A percentile compares a stretch with the other conserved stretches of the same genome.
Conservation (phyloP, 805 yeast species). For the Schizosaccharomyces japonicus region DNA sequence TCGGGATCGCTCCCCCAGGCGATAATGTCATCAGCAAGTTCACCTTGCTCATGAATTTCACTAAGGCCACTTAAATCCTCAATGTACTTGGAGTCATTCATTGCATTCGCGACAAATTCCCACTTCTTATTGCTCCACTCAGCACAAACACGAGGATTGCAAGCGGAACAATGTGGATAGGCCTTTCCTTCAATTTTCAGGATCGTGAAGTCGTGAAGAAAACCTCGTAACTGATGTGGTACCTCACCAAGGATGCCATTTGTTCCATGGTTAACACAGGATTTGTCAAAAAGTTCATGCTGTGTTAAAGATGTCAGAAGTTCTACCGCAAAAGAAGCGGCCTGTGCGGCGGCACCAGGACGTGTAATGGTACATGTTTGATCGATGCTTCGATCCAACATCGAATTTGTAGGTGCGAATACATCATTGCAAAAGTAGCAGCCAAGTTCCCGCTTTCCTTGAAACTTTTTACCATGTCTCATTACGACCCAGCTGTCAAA, state of each 20-base stretch:
- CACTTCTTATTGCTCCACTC: slow-evolving; percentile 36
- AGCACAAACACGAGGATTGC: slow-evolving; percentile 37
- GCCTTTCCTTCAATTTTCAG: slow-evolving; percentile 46
- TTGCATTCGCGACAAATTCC: slow-evolving; percentile 55
- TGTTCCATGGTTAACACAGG: background rate
- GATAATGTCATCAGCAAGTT: slow-evolving; percentile 19
- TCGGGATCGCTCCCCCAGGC: slow-evolving; percentile 20
- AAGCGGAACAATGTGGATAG: slow-evolving; percentile 66
- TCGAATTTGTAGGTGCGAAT: slow-evolving; percentile 68
- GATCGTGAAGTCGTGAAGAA: slow-evolving; percentile 38
- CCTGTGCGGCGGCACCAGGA: slow-evolving; percentile 82
- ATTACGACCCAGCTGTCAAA: slow-evolving; percentile 82
- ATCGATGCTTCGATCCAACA: slow-evolving; percentile 72
- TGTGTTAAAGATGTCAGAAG: slow-evolving; percentile 52
- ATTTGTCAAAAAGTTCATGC: slow-evolving; percentile 16
- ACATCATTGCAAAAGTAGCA: slow-evolving; percentile 93
- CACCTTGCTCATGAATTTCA: slow-evolving; percentile 49
- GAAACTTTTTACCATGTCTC: slow-evolving; percentile 49
- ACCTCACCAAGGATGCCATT: slow-evolving; percentile 31
- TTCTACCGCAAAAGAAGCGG: slow-evolving; percentile 72
- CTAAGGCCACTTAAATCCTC: slow-evolving; percentile 63
- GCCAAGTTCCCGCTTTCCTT: slow-evolving; percentile 32
- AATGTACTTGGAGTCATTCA: slow-evolving; percentile 40
- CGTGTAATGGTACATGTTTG: slow-evolving; percentile 98
- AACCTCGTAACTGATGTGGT: slow-evolving; percentile 87